Evolutionary conservation across 208 protist genomes (phyloP), one percentile per base, ranked within the genome.

Genomic region (Angomonas ambiguus): DNA sequence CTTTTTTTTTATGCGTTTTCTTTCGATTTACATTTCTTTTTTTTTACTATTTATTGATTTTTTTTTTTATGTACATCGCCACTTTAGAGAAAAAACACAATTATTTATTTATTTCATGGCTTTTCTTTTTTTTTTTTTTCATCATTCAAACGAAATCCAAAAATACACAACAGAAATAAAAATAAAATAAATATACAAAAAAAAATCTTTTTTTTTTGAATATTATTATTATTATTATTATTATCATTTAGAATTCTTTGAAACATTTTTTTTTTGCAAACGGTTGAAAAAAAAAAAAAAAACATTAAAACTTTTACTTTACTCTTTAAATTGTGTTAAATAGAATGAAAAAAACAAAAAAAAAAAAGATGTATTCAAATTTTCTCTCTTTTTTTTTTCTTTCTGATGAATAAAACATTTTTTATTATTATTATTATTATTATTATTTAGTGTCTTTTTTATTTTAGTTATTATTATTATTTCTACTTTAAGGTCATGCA

Each of bases 351-450:
- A 31, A 45, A 45, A 45, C 8, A 45, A 45, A 45, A 62, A 64
- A 51, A 63, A 16, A 65, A 55, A n/a, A 51, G 27, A 24, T 41
- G 25, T 20, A 59, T 4, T 3, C 41, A 48, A 41, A 34, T 55
- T 63, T 71, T 6, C 18, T 63, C 20, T 41, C 28, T 30, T 63
- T 51, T 49, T 58, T 41, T 48, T 58, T 69, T 61, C 24, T 58
- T 58, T 58, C 10, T 58, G n/a, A n/a, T n/a, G n/a, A n/a, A n/a
- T n/a, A n/a, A n/a, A n/a, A n/a, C n/a, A n/a, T n/a, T n/a, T n/a
- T n/a, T n/a, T n/a, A n/a, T n/a, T n/a, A n/a, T n/a, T n/a, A n/a
- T n/a, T n/a, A n/a, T n/a, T n/a, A n/a, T 58, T 58, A 10, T 27
- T 18, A 10, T 58, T 30, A 10, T 69, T 48, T 20, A 48, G n/a